Base-by-base conservation (phyloP, 768 basidiomycete species). In the Clathrus columnatus region DNA sequence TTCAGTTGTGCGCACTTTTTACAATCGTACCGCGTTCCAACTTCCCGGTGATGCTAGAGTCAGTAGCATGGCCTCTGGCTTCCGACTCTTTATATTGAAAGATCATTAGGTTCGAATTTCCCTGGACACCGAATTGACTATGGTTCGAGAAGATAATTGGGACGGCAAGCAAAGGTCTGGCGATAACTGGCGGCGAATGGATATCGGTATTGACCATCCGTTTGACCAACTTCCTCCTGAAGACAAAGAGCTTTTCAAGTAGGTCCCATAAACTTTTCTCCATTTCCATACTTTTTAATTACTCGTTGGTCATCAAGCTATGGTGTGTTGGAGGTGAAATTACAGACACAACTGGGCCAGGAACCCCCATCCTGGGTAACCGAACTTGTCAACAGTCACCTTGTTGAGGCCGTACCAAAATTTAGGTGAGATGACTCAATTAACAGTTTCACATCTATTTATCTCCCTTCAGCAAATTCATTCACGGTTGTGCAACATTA, bases 1-100 rank as follows among this genome's bases (percentile, higher is more conserved):
- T 17, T 7, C 52, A 94, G 95, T 97, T 32, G 84, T 95, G 85
- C 81, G 95, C 18, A 91, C 94, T 7, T 99, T 97, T 72, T 99
- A 98, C 73, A 96, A 97, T 66, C 87, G 96, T 42, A 98, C 96
- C 14, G 96, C 96, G 1, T 99, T 99, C 77, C 96, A 99, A 70
- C 81, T 99, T 21, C 96, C 96, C 7, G 95, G 95, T 20, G 95
- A 99, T 65, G 95, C 93, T n/a, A 83, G 91, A 50, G 54, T 55
- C 20, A 21, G 54, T 48, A n/a, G 7, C 30, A 4, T 46, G 14
- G 28, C 17, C 14, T 6, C 21, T 48, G 27, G 5, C 20, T 48
- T 27, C 48, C 17, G 17, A 14, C 21, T 28, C 18, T 29, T 16
- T 7, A 47, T 5, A 10, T 48, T 7, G 48, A 47, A 5, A 17